Conservation (phyloP, 2,329 filamentous ascomycete genomes). For the Fusarium duplospermum region DNA sequence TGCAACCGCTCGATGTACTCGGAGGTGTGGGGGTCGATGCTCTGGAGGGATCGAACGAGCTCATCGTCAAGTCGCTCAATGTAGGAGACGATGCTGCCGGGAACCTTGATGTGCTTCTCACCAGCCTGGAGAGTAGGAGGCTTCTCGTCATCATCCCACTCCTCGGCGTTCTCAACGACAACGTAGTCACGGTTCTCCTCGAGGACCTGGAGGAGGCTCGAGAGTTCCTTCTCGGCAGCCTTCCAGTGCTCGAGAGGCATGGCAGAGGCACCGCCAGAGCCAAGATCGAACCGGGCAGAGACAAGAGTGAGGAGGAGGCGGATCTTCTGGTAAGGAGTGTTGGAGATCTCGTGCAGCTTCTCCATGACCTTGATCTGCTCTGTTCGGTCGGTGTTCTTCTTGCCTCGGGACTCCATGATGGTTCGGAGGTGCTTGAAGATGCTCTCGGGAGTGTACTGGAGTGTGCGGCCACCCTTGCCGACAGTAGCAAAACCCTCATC, state of each 20-base stretch:
- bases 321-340: constrained; percentile 92
- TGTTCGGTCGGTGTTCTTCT: constrained; percentile 96
- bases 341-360: constrained; percentile 89
- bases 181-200: constrained; percentile 84
- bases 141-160: constrained; percentile 99
- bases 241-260: constrained; percentile 99
- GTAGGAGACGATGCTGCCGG: constrained; percentile 93
- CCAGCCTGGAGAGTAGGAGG: constrained; percentile 77
- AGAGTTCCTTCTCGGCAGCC: constrained; percentile 87
- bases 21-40: constrained; percentile 97
- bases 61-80: constrained; percentile 97
- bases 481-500: constrained; percentile 92
- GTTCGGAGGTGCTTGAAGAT: constrained; percentile 96
- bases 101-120: constrained; percentile 88
- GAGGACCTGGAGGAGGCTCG: constrained; percentile 79
- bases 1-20: constrained; percentile 97
- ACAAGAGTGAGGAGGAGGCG: constrained; percentile 91
- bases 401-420: constrained; percentile 95
- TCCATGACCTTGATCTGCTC: constrained; percentile 99
- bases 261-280: constrained; percentile 78
- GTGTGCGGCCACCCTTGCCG: constrained; percentile 86
- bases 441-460: constrained; percentile 95
- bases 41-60: constrained; percentile 95
- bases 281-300: constrained; percentile 93
- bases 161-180: constrained; percentile 91